phyloP scores from a whole-genome alignment of 2,329 filamentous ascomycete species.

The Zymoseptoria pseudotritici region DNA sequence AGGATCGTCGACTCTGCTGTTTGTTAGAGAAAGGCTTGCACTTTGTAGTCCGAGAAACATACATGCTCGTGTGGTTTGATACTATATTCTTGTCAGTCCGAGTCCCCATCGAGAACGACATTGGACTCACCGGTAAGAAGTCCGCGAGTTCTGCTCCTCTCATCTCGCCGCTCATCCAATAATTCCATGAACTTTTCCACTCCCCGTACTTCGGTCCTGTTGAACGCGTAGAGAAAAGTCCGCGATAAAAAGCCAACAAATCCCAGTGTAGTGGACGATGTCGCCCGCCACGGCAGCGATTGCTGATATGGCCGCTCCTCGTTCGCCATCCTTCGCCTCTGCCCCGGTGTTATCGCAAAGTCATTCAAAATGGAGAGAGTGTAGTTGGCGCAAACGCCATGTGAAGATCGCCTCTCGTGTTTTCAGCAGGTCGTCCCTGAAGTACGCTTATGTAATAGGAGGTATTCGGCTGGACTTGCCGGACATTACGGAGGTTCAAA shows the following conservation, averaged over 20 bases:
- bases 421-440: not conserved
- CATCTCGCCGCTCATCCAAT: slow-evolving; percentile 64
- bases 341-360: not conserved
- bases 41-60: slow-evolving; percentile 40
- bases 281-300: slow-evolving; percentile 61
- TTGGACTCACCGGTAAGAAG: slow-evolving; percentile 65
- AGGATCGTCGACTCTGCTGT: slow-evolving; percentile 77
- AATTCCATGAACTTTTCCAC: slow-evolving; percentile 67
- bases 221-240: slow-evolving; percentile 67
- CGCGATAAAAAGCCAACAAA: slow-evolving; percentile 63
- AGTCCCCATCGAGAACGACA: not conserved
- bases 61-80: slow-evolving; percentile 85
- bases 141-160: slow-evolving; percentile 61
- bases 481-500: no score
- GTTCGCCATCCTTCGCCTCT: slow-evolving; percentile 28
- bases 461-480: not conserved
- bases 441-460: not conserved
- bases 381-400: not conserved
- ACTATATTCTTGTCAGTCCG: slow-evolving; percentile 43
- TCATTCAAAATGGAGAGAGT: not conserved
- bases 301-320: slow-evolving; percentile 46
- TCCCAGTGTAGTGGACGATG: slow-evolving; percentile 69
- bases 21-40: slow-evolving; percentile 1
- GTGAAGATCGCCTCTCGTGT: not conserved
- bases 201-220: slow-evolving; percentile 67